A percentile compares a stretch with the other conserved stretches of the same genome.
Evolutionary conservation across 345 rosid genomes (phyloP).

Genomic region (Toxicodendron radicans): DNA sequence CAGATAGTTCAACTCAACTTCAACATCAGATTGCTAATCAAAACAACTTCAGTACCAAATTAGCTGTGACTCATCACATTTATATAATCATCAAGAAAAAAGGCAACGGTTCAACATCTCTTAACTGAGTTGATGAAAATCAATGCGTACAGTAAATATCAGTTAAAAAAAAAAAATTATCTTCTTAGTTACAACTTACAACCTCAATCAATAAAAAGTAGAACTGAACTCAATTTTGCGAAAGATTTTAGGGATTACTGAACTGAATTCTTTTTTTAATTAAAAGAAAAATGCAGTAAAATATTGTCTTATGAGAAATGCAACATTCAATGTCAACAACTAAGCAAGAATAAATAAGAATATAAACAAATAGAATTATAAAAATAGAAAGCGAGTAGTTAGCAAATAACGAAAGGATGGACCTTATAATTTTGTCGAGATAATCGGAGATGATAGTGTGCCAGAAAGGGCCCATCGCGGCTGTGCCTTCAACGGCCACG

Average conservation of each 20-base stretch:
- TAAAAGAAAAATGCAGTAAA: background rate
- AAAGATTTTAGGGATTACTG: background rate
- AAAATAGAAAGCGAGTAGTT: slow-evolving; percentile 16
- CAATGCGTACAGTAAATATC: background rate
- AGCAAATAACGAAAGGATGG: background rate
- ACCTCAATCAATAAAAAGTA: background rate
- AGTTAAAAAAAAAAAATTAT: background rate
- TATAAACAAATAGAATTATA: background rate
- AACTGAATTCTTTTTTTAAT: background rate
- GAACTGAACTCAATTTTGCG: background rate
- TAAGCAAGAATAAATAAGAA: background rate
- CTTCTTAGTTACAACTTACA: background rate
- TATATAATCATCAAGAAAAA: background rate
- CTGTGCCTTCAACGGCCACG: slow-evolving; percentile 89
- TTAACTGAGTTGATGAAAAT: background rate
- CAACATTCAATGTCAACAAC: background rate
- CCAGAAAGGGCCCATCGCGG: slow-evolving; percentile 94
- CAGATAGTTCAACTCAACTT: too few species aligned
- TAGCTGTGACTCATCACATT: background rate
- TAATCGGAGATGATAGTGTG: slow-evolving; percentile 68
- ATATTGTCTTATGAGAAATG: background rate
- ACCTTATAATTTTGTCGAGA: slow-evolving; percentile 90
- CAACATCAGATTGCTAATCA: background rate
- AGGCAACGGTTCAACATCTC: background rate
- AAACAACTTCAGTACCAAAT: background rate